Evolutionary conservation across 371 early-diverging fungal species (phyloP).

Genomic region (Cokeromyces recurvatus): DNA sequence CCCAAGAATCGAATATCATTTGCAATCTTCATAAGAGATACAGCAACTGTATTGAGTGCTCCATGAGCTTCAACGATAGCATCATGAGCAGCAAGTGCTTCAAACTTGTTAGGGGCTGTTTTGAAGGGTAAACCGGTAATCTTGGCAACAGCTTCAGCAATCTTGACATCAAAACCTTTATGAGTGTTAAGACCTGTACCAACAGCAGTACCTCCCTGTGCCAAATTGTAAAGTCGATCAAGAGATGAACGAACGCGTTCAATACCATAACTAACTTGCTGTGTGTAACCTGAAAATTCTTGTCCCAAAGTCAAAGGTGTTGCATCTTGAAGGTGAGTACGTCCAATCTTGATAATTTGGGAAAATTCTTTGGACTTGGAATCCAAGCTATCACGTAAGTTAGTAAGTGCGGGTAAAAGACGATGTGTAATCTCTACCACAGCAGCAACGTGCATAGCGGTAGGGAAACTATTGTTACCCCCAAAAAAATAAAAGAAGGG

Average conservation of each 20-base stretch:
- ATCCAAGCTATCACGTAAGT: constrained; percentile 62
- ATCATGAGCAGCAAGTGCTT: constrained; percentile 88
- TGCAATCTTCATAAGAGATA: constrained; percentile 88
- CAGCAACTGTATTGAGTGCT: constrained; percentile 78
- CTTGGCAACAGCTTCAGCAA: constrained; percentile 70
- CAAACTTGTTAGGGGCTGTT: constrained; percentile 91
- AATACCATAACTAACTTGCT: constrained; percentile 71
- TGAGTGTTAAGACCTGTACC: constrained; percentile 87
- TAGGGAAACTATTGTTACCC: constrained; percentile 61
- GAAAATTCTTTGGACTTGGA: constrained; percentile 62
- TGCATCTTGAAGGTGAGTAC: constrained; percentile 87
- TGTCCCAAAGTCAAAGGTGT: constrained; percentile 86
- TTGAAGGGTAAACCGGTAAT: constrained; percentile 72
- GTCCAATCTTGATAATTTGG: constrained; percentile 85
- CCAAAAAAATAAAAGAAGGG: no score
- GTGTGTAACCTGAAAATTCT: constrained; percentile 87
- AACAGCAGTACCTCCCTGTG: constrained; percentile 90
- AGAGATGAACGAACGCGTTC: constrained; percentile 67
- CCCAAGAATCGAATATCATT: constrained; percentile 88
- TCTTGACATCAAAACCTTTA: constrained; percentile 69
- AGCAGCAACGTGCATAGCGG: constrained; percentile 89
- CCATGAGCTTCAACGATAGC: constrained; percentile 87
- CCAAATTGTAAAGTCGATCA: constrained; percentile 74
- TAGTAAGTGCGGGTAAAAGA: constrained; percentile 67
- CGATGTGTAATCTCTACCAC: constrained; percentile 65